These are phyloP conservation scores for Tulasnella calospora DNA, from an alignment of 768 basidiomycete genomes.

Conservation along the genomic window DNA sequence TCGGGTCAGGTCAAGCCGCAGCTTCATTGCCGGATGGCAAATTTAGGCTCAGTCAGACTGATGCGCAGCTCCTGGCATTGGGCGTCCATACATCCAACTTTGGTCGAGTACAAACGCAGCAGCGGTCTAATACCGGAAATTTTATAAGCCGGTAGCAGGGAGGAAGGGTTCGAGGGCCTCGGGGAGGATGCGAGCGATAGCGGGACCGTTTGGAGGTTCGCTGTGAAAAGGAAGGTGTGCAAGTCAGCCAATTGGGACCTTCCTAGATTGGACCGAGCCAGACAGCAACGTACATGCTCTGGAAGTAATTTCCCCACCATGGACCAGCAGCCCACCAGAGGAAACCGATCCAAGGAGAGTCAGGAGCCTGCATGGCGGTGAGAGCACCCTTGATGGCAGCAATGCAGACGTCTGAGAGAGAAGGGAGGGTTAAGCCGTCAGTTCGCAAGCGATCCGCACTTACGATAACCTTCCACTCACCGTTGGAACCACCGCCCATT, in stretches of 20 bases:
- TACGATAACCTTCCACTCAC: not conserved
- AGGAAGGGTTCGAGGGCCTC: conserved; percentile 53
- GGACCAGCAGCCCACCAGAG: conserved; percentile 25
- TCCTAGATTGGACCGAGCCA: not conserved
- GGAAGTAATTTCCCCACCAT: conserved; percentile 16
- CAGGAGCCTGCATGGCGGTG: conserved; percentile 53
- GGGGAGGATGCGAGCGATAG: conserved; percentile 51
- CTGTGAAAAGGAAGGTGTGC: not conserved
- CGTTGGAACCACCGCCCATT: conserved; percentile 48
- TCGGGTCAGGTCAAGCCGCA: too few species aligned
- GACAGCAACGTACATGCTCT: conserved; percentile 4
- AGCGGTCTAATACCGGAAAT: not conserved
- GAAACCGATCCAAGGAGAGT: conserved; percentile 47
- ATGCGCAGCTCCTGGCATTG: too few species aligned
- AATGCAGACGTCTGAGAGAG: conserved; percentile 40
- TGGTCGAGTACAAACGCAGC: too few species aligned
- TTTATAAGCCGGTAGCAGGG: not conserved
- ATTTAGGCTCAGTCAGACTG: too few species aligned
- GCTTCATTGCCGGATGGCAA: too few species aligned
- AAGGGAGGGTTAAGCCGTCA: not conserved
- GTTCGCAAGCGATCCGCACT: not conserved
- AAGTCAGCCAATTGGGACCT: not conserved
- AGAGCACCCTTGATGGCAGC: conserved; percentile 51
- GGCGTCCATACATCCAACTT: too few species aligned
- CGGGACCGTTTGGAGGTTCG: conserved; percentile 52